Evolutionary conservation across 2,329 filamentous ascomycete genomes (phyloP).

Genomic region (Podosphaera fusca): DNA sequence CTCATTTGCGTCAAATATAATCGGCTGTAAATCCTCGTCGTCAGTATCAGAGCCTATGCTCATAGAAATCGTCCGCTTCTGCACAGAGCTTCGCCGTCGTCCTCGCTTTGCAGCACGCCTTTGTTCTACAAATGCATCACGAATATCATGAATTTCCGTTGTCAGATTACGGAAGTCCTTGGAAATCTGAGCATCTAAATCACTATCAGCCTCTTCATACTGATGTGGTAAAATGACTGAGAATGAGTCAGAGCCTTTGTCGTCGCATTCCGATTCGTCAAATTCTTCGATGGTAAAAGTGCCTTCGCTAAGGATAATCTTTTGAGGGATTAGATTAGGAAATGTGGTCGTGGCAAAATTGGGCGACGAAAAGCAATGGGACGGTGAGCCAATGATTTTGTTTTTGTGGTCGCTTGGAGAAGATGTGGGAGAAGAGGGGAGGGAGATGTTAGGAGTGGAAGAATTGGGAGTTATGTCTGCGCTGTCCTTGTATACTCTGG

Average conservation of each 20-base stretch:
- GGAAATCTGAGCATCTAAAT: neutral
- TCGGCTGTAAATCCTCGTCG: conserved; percentile 15
- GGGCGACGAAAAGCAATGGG: conserved; percentile 10
- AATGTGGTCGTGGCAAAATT: conserved; percentile 4
- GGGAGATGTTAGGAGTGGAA: conserved; percentile 16
- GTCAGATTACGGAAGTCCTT: neutral
- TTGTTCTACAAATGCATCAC: conserved; percentile 11
- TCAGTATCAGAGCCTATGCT: conserved; percentile 17
- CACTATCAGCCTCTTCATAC: conserved; percentile 15
- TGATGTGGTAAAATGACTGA: conserved; percentile 13
- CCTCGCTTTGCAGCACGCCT: conserved; percentile 10
- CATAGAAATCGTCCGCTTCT: conserved; percentile 14
- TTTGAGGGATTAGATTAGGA: conserved; percentile 1
- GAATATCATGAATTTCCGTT: conserved; percentile 7
- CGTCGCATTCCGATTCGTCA: conserved; percentile 11
- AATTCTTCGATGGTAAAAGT: conserved; percentile 16
- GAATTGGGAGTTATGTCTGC: conserved; percentile 20
- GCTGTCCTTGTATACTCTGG: conserved; percentile 14
- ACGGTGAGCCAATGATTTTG: conserved; percentile 6
- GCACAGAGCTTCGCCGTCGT: conserved; percentile 13
- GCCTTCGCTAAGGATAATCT: conserved; percentile 7
- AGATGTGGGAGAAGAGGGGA: conserved; percentile 1
- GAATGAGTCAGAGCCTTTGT: conserved; percentile 11
- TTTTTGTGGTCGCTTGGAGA: neutral
- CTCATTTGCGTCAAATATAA: conserved; percentile 13